phyloP scores from a whole-genome alignment of 176 grass and related monocot genomes.

The Cymbopogon citratus region DNA sequence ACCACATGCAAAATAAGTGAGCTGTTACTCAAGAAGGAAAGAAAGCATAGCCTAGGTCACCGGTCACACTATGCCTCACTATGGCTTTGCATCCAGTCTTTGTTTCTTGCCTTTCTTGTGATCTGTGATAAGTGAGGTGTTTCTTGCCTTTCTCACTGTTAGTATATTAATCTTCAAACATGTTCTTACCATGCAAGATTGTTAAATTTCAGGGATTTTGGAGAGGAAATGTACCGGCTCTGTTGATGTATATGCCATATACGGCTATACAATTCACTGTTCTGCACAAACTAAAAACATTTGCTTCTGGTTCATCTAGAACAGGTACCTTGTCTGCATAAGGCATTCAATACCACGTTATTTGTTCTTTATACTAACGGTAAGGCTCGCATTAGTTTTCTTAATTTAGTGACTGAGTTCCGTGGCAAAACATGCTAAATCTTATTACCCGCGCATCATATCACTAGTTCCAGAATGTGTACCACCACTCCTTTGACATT shows the following conservation, averaged over 20 bases:
- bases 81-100: neutral
- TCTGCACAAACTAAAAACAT: slow-evolving; percentile 89
- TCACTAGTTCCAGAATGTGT: neutral
- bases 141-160: neutral
- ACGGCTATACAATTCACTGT: slow-evolving; percentile 95
- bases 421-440: neutral
- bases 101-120: neutral
- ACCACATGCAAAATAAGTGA: neutral
- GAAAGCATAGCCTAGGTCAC: neutral
- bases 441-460: neutral
- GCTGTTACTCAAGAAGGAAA: neutral
- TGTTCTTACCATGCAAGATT: slow-evolving; percentile 20
- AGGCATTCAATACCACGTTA: neutral
- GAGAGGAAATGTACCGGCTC: slow-evolving; percentile 98
- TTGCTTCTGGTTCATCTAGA: slow-evolving; percentile 87
- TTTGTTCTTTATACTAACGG: neutral
- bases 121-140: neutral
- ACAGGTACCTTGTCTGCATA: slow-evolving; percentile 46
- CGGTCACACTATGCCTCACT: neutral
- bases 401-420: neutral
- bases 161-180: neutral
- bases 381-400: neutral
- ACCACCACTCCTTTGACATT: no score
- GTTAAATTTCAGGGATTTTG: slow-evolving; percentile 76
- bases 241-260: slow-evolving; percentile 97